Evolutionary conservation across 495 filamentous ascomycete genomes (phyloP).

Genomic region (Durotheca rogersii): DNA sequence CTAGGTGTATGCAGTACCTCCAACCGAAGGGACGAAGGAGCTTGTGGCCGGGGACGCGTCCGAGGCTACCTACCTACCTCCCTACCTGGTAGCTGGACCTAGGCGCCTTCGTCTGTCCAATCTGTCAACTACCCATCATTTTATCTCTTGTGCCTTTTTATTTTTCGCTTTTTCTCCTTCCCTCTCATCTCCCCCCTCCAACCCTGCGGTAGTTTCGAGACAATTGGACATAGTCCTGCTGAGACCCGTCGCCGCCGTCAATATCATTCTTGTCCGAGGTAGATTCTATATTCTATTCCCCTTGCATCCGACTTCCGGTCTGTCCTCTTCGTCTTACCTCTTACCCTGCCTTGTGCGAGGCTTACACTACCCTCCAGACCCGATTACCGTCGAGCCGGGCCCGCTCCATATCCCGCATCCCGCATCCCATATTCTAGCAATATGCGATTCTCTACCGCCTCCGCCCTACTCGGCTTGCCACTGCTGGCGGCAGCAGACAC

Average conservation of each 20-base stretch:
- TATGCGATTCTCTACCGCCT: conserved; percentile 71
- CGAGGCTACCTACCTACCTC: no score
- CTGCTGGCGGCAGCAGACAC: conserved; percentile 63
- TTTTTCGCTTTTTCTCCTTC: conserved; percentile 6
- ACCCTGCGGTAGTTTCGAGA: conserved; percentile 8
- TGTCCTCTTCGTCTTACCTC: not conserved
- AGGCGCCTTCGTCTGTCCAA: not conserved
- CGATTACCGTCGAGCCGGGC: not conserved
- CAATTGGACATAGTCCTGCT: conserved; percentile 4
- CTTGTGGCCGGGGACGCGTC: conserved; percentile 22
- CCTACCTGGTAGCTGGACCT: no score
- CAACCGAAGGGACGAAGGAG: conserved; percentile 18
- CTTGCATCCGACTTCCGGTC: conserved; percentile 8
- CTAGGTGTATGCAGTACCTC: no score
- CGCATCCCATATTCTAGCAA: conserved; percentile 18
- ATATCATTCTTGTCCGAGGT: not conserved
- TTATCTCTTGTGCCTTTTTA: no score
- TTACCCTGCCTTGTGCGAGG: not conserved
- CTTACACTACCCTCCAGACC: conserved; percentile 23
- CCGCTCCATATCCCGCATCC: conserved; percentile 10
- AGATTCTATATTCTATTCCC: conserved; percentile 1
- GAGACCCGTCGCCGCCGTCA: not conserved
- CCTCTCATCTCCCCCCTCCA: conserved; percentile 3
- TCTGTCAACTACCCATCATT: no score
- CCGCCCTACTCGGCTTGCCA: conserved; percentile 64